A percentile compares a stretch with the other conserved stretches of the same genome.
Conservation (phyloP, 169 alveolate species). For the Plasmodium malariae region DNA sequence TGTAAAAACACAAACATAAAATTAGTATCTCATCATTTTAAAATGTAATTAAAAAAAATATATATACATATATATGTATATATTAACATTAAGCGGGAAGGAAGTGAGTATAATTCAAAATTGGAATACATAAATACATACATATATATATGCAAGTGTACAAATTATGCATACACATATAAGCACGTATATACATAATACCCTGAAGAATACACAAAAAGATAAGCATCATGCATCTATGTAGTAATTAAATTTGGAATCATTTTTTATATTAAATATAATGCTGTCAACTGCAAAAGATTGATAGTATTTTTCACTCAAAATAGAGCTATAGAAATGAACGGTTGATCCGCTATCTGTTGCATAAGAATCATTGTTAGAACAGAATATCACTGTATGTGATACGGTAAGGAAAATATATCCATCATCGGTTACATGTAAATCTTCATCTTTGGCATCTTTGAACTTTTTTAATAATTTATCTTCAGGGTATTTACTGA, state of each 20-base stretch:
- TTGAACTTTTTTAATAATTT: slow-evolving; percentile 3
- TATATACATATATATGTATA: no score
- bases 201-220: not conserved
- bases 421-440: slow-evolving; percentile 51
- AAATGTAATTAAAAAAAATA: no score
- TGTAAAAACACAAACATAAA: no score
- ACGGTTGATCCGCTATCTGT: slow-evolving; percentile 36
- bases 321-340: slow-evolving; percentile 37
- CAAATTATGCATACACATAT: no score
- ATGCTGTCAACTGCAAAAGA: slow-evolving; percentile 34
- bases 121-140: no score
- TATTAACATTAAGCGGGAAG: no score
- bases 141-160: no score
- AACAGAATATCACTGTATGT: slow-evolving; percentile 35
- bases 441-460: slow-evolving; percentile 15
- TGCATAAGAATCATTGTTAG: slow-evolving; percentile 65
- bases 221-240: not conserved
- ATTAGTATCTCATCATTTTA: no score
- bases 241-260: slow-evolving; percentile 31
- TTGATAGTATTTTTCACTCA: slow-evolving; percentile 47
- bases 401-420: slow-evolving; percentile 30
- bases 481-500: slow-evolving; percentile 19
- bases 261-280: slow-evolving; percentile 20
- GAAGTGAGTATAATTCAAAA: no score
- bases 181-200: no score